Base-by-base conservation (phyloP, 1,139 yeast species). In the Hyphopichia burtonii region DNA sequence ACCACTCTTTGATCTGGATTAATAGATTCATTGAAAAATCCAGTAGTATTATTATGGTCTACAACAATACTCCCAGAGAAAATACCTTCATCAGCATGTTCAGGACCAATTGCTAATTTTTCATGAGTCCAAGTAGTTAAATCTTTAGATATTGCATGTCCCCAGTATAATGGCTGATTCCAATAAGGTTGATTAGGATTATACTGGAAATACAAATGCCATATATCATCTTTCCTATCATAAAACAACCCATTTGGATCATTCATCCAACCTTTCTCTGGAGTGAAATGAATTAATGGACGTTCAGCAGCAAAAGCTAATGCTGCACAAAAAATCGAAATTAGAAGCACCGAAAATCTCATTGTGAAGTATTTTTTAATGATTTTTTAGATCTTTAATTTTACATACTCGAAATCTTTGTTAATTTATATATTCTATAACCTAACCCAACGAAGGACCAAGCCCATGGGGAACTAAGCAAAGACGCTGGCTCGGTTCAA, bases 41-140 rank as follows among this genome's bases (percentile, higher is more conserved):
- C 71, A 7, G 66, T 56, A 4, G 72, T 65, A 46, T 66, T 66
- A 46, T 64, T 51, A 35, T 41, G 42, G 41, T 67, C 74, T 28
- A 65, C 49, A 5, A 68, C 71, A 28, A 62, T 55, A 20, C 61
- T 51, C 1, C 74, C 73, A 9, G 70, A 59, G 47, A 52, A 68
- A 11, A 61, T 61, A 10, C 65, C 65, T 4, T 58, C 55, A 15
- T 50, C 53, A 30, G 52, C 54, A 10, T 47, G 37, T 3, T 48
- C 51, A n/a, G 67, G 59, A 4, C 45, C 45, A 27, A 65, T 43
- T 7, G 71, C 71, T 23, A 52, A 43, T 7, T 55, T 61, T 39
- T 57, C 53, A 33, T 60, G 53, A 9, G 53, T 45, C 73, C 73
- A 68, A 34, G 49, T 47, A 4, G 54, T 42, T 44, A 66, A 51